These are phyloP conservation scores for Colletotrichum lini DNA, from an alignment of 2,329 filamentous ascomycete species.

Conservation along the genomic window DNA sequence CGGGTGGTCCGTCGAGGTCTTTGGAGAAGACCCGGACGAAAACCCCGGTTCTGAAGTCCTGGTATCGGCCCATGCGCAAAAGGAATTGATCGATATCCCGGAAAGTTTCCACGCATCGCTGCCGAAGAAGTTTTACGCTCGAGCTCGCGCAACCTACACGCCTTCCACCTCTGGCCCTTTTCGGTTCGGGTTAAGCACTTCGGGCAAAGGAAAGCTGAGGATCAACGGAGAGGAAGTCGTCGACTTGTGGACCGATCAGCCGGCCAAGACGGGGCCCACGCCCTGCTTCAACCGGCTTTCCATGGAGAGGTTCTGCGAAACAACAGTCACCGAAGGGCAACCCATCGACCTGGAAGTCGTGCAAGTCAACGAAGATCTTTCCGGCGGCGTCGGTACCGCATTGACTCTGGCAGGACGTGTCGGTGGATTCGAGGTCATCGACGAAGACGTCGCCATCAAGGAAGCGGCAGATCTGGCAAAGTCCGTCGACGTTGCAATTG, in stretches of 20 bases:
- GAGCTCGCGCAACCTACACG: conserved; percentile 31
- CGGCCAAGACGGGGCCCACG: conserved; percentile 37
- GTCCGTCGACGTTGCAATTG: conserved; percentile 80
- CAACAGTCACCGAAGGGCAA: conserved; percentile 14
- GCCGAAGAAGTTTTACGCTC: conserved; percentile 39
- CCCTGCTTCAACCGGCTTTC: conserved; percentile 42
- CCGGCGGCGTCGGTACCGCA: conserved; percentile 44
- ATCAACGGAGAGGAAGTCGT: conserved; percentile 47
- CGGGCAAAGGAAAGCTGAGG: conserved; percentile 47
- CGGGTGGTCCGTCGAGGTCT: conserved; percentile 40
- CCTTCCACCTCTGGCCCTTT: conserved; percentile 30
- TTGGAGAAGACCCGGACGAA: conserved; percentile 36
- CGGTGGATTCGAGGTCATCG: conserved; percentile 71
- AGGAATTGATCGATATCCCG: conserved; percentile 40
- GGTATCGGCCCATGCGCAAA: conserved; percentile 28
- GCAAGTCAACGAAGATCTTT: conserved; percentile 43
- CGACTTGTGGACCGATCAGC: conserved; percentile 44
- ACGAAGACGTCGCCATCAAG: conserved; percentile 71
- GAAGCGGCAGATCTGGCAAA: conserved; percentile 77
- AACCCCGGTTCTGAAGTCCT: conserved; percentile 19
- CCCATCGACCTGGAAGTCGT: conserved; percentile 31
- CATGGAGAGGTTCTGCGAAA: conserved; percentile 40
- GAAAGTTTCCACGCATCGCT: conserved; percentile 38
- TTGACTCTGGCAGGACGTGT: conserved; percentile 58
- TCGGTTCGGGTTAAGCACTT: conserved; percentile 39